Conservation (phyloP, 2,329 filamentous ascomycete genomes). For the Fusarium pseudoanthophilum region DNA sequence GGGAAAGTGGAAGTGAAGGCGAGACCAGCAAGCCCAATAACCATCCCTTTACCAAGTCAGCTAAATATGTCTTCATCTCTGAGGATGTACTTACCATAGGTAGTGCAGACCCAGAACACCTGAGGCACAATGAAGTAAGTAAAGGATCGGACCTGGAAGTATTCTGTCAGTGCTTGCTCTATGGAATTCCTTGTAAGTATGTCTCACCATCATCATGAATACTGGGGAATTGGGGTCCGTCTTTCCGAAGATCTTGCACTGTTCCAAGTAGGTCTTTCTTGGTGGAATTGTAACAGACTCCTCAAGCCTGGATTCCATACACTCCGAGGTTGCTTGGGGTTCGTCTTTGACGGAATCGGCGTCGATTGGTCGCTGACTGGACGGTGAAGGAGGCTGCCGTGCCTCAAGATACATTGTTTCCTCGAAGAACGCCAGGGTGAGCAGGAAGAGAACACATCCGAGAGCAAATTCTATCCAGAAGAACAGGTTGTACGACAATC, state of each 20-base stretch:
- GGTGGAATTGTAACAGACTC: neutral
- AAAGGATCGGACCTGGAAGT: neutral
- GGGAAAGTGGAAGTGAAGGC: neutral
- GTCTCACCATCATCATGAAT: slow-evolving; percentile 1
- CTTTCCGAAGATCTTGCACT: neutral
- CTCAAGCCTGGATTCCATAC: neutral
- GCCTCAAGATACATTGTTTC: neutral
- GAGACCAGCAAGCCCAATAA: neutral
- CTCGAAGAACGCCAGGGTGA: neutral
- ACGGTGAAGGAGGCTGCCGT: neutral
- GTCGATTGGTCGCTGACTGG: neutral
- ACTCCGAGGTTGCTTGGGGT: neutral
- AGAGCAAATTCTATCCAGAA: slow-evolving; percentile 1
- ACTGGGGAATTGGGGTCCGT: neutral
- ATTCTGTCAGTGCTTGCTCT: neutral
- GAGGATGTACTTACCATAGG: neutral
- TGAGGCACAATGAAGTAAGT: neutral
- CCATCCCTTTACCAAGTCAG: neutral
- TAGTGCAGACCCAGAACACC: slow-evolving; percentile 6
- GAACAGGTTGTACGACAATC: neutral
- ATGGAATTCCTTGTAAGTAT: neutral
- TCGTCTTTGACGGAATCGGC: neutral
- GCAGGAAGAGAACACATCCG: neutral
- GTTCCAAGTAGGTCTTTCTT: neutral
- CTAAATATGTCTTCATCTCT: neutral